Conservation (phyloP, 2,329 filamentous ascomycete species). For the Aspergillus aculeatinus region DNA sequence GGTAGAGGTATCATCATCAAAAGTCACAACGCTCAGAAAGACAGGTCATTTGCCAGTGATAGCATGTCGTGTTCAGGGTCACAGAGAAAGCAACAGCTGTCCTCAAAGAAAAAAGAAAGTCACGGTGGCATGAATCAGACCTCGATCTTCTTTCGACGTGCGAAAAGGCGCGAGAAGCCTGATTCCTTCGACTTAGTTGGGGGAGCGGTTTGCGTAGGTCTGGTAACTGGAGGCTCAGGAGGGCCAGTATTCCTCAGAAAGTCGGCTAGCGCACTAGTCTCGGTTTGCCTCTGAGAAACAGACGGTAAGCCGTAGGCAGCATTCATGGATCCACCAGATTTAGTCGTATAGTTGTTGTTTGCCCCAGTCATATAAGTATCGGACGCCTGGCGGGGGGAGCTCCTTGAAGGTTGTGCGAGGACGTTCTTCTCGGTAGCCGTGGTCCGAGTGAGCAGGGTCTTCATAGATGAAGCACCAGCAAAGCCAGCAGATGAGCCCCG, state of each 20-base stretch:
- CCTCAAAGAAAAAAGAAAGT: slow-evolving; percentile 11
- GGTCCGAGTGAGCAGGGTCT: slow-evolving; percentile 36
- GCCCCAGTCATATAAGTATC: slow-evolving; percentile 27
- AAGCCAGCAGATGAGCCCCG: slow-evolving; percentile 19
- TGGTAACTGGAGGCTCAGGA: slow-evolving; percentile 43
- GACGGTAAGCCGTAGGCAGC: slow-evolving; percentile 20
- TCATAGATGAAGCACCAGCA: slow-evolving; percentile 29
- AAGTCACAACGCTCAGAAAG: slow-evolving; percentile 8
- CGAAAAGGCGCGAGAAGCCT: slow-evolving; percentile 37
- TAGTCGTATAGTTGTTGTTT: slow-evolving; percentile 39
- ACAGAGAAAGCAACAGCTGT: slow-evolving; percentile 13
- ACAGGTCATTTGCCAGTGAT: slow-evolving; percentile 9
- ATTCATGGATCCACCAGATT: slow-evolving; percentile 28
- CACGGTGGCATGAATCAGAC: slow-evolving; percentile 15
- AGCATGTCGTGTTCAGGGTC: slow-evolving; percentile 13
- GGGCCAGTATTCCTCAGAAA: slow-evolving; percentile 71
- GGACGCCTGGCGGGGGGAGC: slow-evolving; percentile 36
- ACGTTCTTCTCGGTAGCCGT: slow-evolving; percentile 30
- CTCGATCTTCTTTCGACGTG: slow-evolving; percentile 32
- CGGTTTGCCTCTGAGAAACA: slow-evolving; percentile 31
- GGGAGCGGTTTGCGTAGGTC: slow-evolving; percentile 8
- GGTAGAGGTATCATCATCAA: slow-evolving; percentile 14
- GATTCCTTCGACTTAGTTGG: slow-evolving; percentile 19
- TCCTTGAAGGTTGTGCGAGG: slow-evolving; percentile 32
- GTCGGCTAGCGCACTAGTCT: slow-evolving; percentile 67